These are phyloP conservation scores for Colletotrichum tofieldiae DNA, from an alignment of 2,329 filamentous ascomycete genomes.

Conservation along the genomic window DNA sequence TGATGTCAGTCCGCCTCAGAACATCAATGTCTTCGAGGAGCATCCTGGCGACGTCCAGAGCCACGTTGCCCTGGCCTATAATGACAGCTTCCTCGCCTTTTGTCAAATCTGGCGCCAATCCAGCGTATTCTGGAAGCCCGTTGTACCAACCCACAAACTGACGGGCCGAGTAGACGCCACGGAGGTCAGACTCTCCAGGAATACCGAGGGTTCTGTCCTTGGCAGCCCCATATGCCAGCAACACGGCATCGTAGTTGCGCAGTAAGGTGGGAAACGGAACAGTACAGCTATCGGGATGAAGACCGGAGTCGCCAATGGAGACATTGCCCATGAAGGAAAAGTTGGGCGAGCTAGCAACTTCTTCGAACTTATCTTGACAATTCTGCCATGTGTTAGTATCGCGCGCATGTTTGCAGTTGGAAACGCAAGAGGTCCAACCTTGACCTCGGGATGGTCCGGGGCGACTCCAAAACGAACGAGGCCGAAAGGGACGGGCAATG, in stretches of 20 bases:
- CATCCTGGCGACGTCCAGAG: conserved; percentile 92
- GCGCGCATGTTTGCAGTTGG: conserved; percentile 21
- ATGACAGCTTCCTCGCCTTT: conserved; percentile 87
- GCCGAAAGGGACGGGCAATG: conserved; percentile 92
- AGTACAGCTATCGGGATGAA: conserved; percentile 59
- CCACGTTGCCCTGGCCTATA: conserved; percentile 96
- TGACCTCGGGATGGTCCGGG: conserved; percentile 98
- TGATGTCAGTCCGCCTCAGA: conserved; percentile 88
- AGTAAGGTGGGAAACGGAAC: conserved; percentile 79
- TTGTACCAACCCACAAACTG: conserved; percentile 99
- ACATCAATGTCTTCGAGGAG: conserved; percentile 82
- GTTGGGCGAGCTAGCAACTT: conserved; percentile 84
- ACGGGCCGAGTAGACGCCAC: conserved; percentile 87
- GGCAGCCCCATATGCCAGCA: conserved; percentile 94
- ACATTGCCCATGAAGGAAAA: conserved; percentile 96
- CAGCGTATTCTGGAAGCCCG: conserved; percentile 86
- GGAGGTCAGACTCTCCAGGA: conserved; percentile 80
- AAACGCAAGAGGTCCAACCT: conserved; percentile 71
- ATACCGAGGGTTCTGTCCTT: conserved; percentile 85
- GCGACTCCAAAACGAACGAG: conserved; percentile 95
- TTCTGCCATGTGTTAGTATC: conserved; percentile 70
- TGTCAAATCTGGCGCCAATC: conserved; percentile 80
- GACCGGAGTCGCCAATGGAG: conserved; percentile 74
- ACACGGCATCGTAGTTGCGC: conserved; percentile 90
- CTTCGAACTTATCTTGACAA: conserved; percentile 93